Base-by-base conservation (phyloP, 2,329 filamentous ascomycete species). In the Coleophoma eucalyptorum region DNA sequence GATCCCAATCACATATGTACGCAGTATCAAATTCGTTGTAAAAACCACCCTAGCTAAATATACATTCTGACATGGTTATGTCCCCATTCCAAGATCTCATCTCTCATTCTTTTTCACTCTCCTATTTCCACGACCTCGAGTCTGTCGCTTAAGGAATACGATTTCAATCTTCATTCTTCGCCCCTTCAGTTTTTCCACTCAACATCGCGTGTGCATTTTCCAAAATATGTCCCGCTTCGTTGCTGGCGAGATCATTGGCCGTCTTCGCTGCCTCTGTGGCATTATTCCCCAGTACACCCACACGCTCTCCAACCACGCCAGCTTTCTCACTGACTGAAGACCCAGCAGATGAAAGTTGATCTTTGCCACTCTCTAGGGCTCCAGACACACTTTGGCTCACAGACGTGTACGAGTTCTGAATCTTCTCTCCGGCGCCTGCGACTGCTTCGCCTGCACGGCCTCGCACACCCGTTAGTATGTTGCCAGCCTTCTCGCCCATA, bases 151-250 rank as follows among this genome's bases (percentile, higher is more conserved):
- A 26, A 5, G 26, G 26, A 26, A 8, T 26, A 26, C 10, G 26
- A 8, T 38, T n/a, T 46, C 19, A 46, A 31, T 48, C 21, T 3
- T 50, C 53, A 26, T 59, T 49, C 20, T 56, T 58, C 5, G 43
- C 43, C 8, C 58, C 55, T 43, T 55, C 53, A 48, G 61, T 52
- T 46, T 54, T 59, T 5, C 49, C 59, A 20, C 62, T 61, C 26
- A 64, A 35, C 49, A 50, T 49, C 44, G 62, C 61, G 21, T 58
- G 55, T 15, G 61, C 60, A 57, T 63, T 63, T 1, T 59, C 62
- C n/a, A 63, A 33, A 12, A 64, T n/a, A 52, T 63, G 56, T 1
- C 59, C 61, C 2, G 58, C 61, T 16, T 62, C 55, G 46, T 62
- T 55, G 7, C 50, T 58, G 4, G 49, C 51, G 18, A 52, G 50